Evolutionary conservation across 2,329 filamentous ascomycete species (phyloP), one percentile per base, ranked within the genome.

Genomic region (Penicillium sp.): DNA sequence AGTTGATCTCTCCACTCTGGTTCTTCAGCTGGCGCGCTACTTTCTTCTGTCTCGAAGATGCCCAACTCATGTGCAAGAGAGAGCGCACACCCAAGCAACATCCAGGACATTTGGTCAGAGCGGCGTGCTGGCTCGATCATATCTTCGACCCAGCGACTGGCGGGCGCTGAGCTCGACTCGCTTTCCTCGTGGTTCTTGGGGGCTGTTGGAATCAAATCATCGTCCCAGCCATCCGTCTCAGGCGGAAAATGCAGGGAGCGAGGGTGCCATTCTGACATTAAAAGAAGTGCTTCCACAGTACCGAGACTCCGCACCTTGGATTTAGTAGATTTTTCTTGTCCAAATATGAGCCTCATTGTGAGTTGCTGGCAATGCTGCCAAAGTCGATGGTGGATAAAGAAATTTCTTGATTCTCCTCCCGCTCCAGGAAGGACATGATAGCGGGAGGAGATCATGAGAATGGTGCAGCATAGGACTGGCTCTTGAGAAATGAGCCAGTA

Each of bases 21-120:
- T 13, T 68, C 67, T 38, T 67, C 63, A 6, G 62, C 63, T 4
- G 48, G 51, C 0, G 51, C 56, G n/a, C 59, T 55, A 34, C 59
- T 65, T 41, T 69, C 69, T 35, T 72, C 69, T 30, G 76, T 71
- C 46, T 80, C 74, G 56, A 81, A 77, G n/a, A 83, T 70, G 2
- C 79, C 76, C 23, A 82, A 67, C 57, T 82, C 79, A 48, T 82
- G 79, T 1, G 79, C 77, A 11, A 84, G 69, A 3, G 79, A 80
- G 23, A 81, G 62, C 0, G 79, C 81, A 59, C 77, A 79, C 2
- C 81, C 81, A 38, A 84, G 74, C 18, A 83, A 61, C 77, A 83
- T 84, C 81, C 81, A 84, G 0, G 81, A 83, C 81, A 84, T 84
- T 2, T 81, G 76, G 60, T 83, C 81, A 0, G 79, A 83, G 51